phyloP scores from a whole-genome alignment of 2,329 filamentous ascomycete genomes.

The Elsinoe necatrix region DNA sequence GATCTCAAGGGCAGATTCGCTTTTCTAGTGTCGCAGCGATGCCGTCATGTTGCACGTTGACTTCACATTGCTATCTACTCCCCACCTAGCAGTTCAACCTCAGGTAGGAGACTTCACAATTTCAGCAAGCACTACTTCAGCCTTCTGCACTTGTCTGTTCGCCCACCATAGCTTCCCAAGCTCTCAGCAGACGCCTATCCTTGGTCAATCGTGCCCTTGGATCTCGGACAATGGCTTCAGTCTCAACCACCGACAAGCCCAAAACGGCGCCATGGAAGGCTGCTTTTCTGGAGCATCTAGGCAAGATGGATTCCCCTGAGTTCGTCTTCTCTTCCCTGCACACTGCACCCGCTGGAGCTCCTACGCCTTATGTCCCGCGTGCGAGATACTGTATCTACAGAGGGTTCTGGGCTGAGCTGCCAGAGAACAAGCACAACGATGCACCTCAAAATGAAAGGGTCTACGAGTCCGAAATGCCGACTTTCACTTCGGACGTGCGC shows the following conservation, averaged over 20 bases:
- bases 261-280: conserved; percentile 45
- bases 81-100: background rate
- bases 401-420: conserved; percentile 70
- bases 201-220: conserved; percentile 28
- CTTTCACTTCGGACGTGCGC: conserved; percentile 78
- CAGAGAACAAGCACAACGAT: conserved; percentile 62
- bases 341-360: conserved; percentile 33
- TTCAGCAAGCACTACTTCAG: background rate
- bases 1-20: background rate
- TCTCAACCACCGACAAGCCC: conserved; percentile 30
- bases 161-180: conserved; percentile 33
- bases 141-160: background rate
- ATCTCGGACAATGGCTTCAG: conserved; percentile 38
- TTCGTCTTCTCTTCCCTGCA: conserved; percentile 46
- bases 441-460: conserved; percentile 61
- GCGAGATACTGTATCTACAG: conserved; percentile 76
- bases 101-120: background rate
- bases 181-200: conserved; percentile 31
- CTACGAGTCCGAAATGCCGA: conserved; percentile 69
- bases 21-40: conserved; percentile 9
- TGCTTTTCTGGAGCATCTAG: conserved; percentile 42
- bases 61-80: background rate
- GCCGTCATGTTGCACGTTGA: conserved; percentile 6
- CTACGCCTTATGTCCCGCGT: conserved; percentile 42
- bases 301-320: conserved; percentile 41